Evolutionary conservation across 2,329 filamentous ascomycete genomes (phyloP).

Genomic region (Diaporthe ilicicola): DNA sequence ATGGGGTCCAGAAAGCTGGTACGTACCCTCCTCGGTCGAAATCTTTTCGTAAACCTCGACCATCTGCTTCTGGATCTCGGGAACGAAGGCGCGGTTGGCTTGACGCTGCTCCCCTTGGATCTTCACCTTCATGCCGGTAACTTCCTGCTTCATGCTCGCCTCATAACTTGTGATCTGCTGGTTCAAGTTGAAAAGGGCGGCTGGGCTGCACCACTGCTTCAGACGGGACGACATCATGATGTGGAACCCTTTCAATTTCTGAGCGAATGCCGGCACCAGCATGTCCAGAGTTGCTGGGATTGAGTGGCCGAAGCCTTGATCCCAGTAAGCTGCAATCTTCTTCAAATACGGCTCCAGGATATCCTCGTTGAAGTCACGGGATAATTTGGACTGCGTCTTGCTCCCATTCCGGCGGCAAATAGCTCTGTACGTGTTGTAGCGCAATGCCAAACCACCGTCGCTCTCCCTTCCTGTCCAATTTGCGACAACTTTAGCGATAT

Average conservation of each 20-base stretch:
- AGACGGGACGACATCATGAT: constrained; percentile 3
- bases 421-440: neutral
- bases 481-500: neutral
- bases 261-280: neutral
- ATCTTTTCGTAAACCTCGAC: neutral
- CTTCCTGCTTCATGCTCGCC: neutral
- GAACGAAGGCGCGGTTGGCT: neutral
- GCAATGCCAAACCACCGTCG: neutral
- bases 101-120: constrained; percentile 14
- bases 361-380: constrained; percentile 29
- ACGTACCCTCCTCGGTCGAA: neutral
- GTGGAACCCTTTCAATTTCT: constrained; percentile 4
- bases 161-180: neutral
- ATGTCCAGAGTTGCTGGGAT: neutral
- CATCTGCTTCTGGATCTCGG: constrained; percentile 15
- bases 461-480: neutral
- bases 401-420: neutral
- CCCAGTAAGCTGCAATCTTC: constrained; percentile 13
- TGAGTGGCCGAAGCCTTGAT: neutral
- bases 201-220: neutral
- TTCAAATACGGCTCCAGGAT: constrained; percentile 23
- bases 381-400: neutral
- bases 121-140: neutral
- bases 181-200: neutral
- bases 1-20: too few species aligned